These are phyloP conservation scores for Powellomyces hirtus DNA, from an alignment of 192 early-diverging fungal genomes.

Conservation along the genomic window DNA sequence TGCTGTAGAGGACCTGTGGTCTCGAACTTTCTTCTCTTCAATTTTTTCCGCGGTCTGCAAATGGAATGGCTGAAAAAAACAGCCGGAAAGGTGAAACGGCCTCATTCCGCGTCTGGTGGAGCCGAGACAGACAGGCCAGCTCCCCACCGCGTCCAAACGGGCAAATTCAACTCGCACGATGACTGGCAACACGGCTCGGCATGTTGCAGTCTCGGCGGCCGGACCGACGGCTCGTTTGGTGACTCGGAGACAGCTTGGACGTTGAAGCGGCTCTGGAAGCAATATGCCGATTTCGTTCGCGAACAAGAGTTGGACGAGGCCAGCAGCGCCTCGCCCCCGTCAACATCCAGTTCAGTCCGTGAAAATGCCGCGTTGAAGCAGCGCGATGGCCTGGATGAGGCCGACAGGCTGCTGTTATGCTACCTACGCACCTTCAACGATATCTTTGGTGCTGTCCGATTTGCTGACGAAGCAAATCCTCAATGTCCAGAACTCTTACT, in stretches of 20 bases:
- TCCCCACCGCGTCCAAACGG: not conserved
- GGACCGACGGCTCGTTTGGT: slow-evolving; percentile 24
- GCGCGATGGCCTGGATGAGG: not conserved
- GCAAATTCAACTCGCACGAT: not conserved
- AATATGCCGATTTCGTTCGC: not conserved
- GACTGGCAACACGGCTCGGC: not conserved
- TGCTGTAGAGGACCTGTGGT: too few relatives aligned
- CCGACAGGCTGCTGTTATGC: not conserved
- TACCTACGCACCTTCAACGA: not conserved
- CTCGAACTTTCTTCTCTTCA: too few relatives aligned
- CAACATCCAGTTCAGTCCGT: not conserved
- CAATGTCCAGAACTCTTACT: not conserved
- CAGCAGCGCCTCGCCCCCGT: not conserved
- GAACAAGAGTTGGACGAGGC: not conserved
- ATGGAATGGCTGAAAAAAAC: slow-evolving; percentile 29
- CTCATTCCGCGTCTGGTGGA: not conserved
- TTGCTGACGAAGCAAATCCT: not conserved
- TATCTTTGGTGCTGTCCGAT: not conserved
- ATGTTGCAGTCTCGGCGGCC: slow-evolving; percentile 20
- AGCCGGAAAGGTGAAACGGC: slow-evolving; percentile 12
- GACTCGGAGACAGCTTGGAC: slow-evolving; percentile 11
- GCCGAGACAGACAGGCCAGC: not conserved
- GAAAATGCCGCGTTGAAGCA: not conserved
- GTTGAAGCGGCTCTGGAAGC: slow-evolving; percentile 4
- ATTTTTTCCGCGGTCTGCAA: too few relatives aligned